phyloP scores from a whole-genome alignment of 495 filamentous ascomycete genomes.

The Aspergillus funiculosus region DNA sequence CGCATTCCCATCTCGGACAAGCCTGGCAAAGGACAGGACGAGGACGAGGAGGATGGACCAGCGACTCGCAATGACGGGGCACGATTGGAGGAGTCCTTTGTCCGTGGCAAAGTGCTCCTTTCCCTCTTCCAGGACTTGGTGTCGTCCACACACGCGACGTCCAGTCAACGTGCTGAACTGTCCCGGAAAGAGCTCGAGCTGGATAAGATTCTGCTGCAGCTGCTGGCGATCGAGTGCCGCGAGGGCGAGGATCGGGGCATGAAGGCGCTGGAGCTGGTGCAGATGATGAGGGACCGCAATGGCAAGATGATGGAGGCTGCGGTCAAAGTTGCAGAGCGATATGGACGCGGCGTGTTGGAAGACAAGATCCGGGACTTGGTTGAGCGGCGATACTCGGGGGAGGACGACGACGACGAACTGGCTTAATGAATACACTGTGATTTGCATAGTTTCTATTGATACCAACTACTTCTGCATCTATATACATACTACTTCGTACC shows the following conservation, averaged over 20 bases:
- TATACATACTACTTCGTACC: no score
- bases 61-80: conserved; percentile 34
- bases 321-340: conserved; percentile 74
- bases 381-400: conserved; percentile 55
- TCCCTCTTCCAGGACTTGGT: conserved; percentile 65
- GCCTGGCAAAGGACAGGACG: conserved; percentile 29
- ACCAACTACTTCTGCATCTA: no score
- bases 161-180: conserved; percentile 61
- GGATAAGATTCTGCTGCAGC: conserved; percentile 82
- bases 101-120: conserved; percentile 65
- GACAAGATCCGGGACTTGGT: conserved; percentile 82
- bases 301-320: conserved; percentile 85
- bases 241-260: conserved; percentile 89
- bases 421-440: conserved; percentile 24
- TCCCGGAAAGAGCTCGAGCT: conserved; percentile 68
- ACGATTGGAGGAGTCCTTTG: conserved; percentile 67
- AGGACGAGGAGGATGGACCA: conserved; percentile 33
- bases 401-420: conserved; percentile 50
- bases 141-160: conserved; percentile 52
- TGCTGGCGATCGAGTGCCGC: conserved; percentile 83
- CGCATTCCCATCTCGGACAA: conserved; percentile 66
- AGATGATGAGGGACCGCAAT: conserved; percentile 67
- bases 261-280: conserved; percentile 84
- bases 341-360: conserved; percentile 65
- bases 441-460: conserved; percentile 8